Base-by-base conservation (phyloP, 345 rosid species). In the Heritiera fomes region DNA sequence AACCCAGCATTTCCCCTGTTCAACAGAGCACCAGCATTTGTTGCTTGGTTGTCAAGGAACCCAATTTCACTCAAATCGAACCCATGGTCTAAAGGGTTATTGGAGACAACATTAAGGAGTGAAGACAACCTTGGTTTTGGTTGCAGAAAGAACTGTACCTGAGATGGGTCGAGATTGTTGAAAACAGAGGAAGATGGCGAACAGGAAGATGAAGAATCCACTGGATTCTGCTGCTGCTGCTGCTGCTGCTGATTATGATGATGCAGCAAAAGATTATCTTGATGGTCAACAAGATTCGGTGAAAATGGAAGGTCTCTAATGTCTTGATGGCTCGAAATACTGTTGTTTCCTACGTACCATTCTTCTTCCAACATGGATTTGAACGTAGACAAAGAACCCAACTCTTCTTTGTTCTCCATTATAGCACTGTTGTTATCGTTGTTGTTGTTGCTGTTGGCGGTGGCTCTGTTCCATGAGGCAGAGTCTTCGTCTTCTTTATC, bases 161-260 rank as follows among this genome's bases (percentile, higher is more conserved):
- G 93, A 87, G 90, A 88, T 15, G 90, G 89, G 79, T 86, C 93
- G 3, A 90, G 77, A 71, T 87, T 87, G 88, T 87, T 88, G 83
- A 90, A 90, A 82, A 90, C 87, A 60, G 93, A 88, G 78, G 93
- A 73, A 9, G 84, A 80, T n/a, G 90, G 89, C 15, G 91, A 90
- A 64, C 90, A 86, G 40, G 93, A 88, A 47, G 93, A 81, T 17
- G 90, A 86, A 23, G 90, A 89, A 87, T 87, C 90, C 76, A 86
- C 84, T 6, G 82, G 53, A 62, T 71, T 58, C 13, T 69, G 73
- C 8, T 56, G 20, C n/a, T 52, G 38, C 13, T 69, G 73, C 8
- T 56, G 20, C n/a, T 52, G 38, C 38, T 34, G n/a, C 1, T 66
- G 71, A 43, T 66, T 28, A 2, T 45, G 34, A 23, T 70, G 59